Conservation (phyloP, 352 stramenopile genomes). For the Hyaloperonospora brassicae region DNA sequence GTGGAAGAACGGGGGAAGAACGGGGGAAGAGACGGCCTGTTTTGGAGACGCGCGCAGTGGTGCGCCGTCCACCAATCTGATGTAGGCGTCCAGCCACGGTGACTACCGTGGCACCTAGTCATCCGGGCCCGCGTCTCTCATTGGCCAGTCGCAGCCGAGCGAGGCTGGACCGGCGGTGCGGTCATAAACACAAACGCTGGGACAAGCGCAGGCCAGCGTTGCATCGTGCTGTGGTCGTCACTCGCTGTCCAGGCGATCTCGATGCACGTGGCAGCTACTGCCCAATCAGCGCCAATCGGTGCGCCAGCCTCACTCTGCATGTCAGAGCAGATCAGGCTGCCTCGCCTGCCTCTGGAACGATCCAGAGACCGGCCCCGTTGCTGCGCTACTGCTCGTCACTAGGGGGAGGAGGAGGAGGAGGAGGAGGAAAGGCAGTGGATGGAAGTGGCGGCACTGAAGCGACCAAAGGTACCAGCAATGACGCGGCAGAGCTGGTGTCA, state of each 20-base stretch:
- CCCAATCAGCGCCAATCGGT: conserved; percentile 18
- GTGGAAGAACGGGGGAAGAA: not conserved
- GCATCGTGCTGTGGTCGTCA: conserved; percentile 15
- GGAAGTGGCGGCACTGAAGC: too few species aligned
- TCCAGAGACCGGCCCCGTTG: conserved; percentile 7
- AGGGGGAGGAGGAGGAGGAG: too few species aligned
- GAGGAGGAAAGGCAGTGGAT: too few species aligned
- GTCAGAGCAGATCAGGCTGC: conserved; percentile 12
- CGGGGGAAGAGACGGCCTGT: not conserved
- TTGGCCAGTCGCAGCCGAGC: conserved; percentile 9
- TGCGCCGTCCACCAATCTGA: conserved; percentile 14
- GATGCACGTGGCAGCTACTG: conserved; percentile 20
- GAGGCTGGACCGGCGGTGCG: not conserved
- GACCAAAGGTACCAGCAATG: too few species aligned
- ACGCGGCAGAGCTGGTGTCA: too few species aligned
- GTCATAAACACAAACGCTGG: not conserved
- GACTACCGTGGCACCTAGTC: conserved; percentile 16
- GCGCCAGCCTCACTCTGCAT: conserved; percentile 9
- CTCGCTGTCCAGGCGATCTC: conserved; percentile 12
- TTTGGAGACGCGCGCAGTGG: conserved; percentile 4
- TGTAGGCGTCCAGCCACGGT: conserved; percentile 16
- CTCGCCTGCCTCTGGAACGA: conserved; percentile 15
- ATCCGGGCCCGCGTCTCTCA: conserved; percentile 14
- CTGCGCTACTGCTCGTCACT: too few species aligned
- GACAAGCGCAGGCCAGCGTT: conserved; percentile 5